Base-by-base conservation (phyloP, 2,329 filamentous ascomycete species). In the Trichophyton mentagrophytes region DNA sequence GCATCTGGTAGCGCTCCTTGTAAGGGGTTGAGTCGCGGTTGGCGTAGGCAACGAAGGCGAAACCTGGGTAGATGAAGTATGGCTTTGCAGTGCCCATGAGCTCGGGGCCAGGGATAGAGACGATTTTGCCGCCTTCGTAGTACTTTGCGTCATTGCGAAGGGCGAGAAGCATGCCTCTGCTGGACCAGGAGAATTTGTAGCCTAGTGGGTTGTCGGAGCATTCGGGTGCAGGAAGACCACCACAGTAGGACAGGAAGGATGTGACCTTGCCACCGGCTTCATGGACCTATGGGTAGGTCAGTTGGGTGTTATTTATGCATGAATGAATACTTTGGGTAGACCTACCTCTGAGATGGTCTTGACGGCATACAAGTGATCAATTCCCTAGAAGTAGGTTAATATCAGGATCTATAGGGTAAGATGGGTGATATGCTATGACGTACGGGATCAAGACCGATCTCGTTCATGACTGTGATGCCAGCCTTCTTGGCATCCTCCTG, bases 391-490 rank as follows among this genome's bases (percentile, higher is more conserved):
- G 13, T 3, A 38, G 20, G 40, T 57, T 42, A 57, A 44, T 57
- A 42, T 17, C 13, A 2, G 27, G 17, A n/a, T 11, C 3, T 38
- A 9, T 36, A 25, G 6, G 25, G 25, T 22, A n/a, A n/a, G 3
- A 11, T 4, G 36, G 33, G 11, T 30, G 27, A 38, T 53, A 30
- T 49, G 25, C 42, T 17, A 20, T 17, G 58, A 66, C 68, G 20
- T 62, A 71, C 70, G 44, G 71, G 72, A 64, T 77, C 75, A 63
- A 88, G 71, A 64, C 90, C 90, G 71, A 95, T 95, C 82, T 97
- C 92, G 77, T 97, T 96, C 88, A 96, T 91, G 72, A 96, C 91
- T 9, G 90, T 95, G 72, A 96, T 96, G 64, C 90, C 91, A 17
- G 92, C 92, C 65, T 87, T 88, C 81, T 96, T 95, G 73, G 82